Percentiles rank a stretch among this genome's conserved stretches.
Evolutionary conservation across 306 rosid genomes (phyloP).

Genomic region (Hippophae tibetana): DNA sequence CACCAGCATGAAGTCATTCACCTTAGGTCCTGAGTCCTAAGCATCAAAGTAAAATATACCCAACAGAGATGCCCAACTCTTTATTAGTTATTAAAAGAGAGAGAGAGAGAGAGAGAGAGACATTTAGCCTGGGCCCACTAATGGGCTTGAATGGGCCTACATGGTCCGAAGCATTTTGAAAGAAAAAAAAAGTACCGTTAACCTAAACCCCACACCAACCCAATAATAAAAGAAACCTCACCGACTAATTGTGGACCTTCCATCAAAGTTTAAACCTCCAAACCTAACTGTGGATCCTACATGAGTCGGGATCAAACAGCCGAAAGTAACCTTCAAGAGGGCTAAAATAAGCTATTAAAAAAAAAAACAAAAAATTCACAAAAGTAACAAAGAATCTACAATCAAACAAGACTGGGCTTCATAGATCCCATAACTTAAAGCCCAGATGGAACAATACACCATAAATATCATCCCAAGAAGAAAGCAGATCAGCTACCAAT

Average conservation of each 20-base stretch:
- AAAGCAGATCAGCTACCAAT: not conserved
- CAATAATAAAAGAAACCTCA: constrained; percentile 16
- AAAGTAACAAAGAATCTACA: constrained; percentile 17
- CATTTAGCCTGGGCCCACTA: constrained; percentile 27
- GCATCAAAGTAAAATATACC: not conserved
- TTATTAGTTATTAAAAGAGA: not conserved
- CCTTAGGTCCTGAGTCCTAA: no score
- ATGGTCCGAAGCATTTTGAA: constrained; percentile 10
- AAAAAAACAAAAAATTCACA: not conserved
- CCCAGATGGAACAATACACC: constrained; percentile 26
- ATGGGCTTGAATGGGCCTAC: constrained; percentile 30
- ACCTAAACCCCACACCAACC: constrained; percentile 16
- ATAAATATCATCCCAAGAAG: not conserved
- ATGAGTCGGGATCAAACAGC: constrained; percentile 22
- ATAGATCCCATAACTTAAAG: constrained; percentile 1
- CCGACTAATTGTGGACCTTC: constrained; percentile 8
- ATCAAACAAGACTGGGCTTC: constrained; percentile 17
- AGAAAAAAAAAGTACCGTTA: constrained; percentile 3
- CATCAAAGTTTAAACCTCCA: constrained; percentile 15
- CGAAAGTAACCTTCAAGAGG: constrained; percentile 2
- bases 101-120: not conserved
- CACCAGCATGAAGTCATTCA: no score
- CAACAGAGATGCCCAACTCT: not conserved
- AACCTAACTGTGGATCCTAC: constrained; percentile 14
- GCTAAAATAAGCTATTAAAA: constrained; percentile 5